phyloP scores from a whole-genome alignment of 2,329 filamentous ascomycete species.

The Penicillium decumbens region DNA sequence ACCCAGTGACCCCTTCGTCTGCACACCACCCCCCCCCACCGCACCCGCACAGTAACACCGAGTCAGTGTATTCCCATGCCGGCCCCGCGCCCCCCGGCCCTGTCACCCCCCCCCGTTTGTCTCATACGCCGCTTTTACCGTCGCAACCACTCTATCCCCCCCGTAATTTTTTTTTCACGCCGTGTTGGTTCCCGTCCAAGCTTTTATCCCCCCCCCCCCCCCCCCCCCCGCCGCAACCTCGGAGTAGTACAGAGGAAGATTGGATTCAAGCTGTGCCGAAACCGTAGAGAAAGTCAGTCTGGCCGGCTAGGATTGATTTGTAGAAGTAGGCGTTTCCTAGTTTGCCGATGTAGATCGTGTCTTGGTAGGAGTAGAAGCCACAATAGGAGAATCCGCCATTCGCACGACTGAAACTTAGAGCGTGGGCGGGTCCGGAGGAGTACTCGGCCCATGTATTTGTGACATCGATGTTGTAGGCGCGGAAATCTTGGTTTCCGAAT shows the following conservation, averaged over 20 bases:
- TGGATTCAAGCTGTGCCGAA: conserved; percentile 63
- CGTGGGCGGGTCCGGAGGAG: conserved; percentile 55
- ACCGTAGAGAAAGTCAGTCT: conserved; percentile 66
- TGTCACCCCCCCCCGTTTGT: too few relatives aligned
- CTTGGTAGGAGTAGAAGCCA: conserved; percentile 64
- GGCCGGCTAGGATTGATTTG: conserved; percentile 56
- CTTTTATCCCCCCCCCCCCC: too few relatives aligned
- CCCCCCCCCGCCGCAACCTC: conserved; percentile 61
- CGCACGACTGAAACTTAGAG: conserved; percentile 57
- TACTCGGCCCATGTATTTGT: conserved; percentile 55
- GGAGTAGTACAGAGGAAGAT: conserved; percentile 51
- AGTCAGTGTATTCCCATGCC: too few relatives aligned
- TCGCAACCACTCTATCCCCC: too few relatives aligned
- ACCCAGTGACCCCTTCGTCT: too few relatives aligned
- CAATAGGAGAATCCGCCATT: conserved; percentile 65
- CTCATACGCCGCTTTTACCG: too few relatives aligned
- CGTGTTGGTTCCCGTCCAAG: too few relatives aligned
- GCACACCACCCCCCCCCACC: too few relatives aligned
- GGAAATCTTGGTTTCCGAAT: conserved; percentile 60
- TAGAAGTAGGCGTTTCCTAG: conserved; percentile 63
- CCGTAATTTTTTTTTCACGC: too few relatives aligned
- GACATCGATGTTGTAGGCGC: conserved; percentile 64
- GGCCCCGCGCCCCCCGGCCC: too few relatives aligned
- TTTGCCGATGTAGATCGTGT: conserved; percentile 66
- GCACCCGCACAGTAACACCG: too few relatives aligned